phyloP scores from a whole-genome alignment of 306 rosid species.

The Acacia melanoxylon region DNA sequence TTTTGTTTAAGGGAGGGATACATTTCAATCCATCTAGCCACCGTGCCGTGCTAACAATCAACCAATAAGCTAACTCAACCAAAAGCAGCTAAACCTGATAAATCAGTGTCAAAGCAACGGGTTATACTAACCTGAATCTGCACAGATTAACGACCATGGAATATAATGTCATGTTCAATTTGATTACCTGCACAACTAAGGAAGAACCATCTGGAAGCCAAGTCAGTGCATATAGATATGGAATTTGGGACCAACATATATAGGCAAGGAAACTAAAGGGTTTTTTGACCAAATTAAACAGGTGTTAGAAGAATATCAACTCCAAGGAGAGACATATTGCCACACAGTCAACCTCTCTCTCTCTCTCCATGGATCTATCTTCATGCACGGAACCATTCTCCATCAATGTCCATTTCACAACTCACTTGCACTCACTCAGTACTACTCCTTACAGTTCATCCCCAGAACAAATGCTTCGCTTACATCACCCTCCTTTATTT shows the following conservation, averaged over 20 bases:
- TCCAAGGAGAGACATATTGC: not conserved
- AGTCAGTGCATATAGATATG: not conserved
- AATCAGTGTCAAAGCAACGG: no score
- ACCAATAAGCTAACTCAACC: not conserved
- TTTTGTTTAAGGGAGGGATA: not conserved
- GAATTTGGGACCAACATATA: conserved; percentile 30
- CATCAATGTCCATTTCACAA: not conserved
- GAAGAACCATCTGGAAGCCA: not conserved
- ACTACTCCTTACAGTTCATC: conserved; percentile 7
- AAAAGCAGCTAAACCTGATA: not conserved
- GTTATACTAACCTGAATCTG: not conserved
- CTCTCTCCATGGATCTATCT: not conserved
- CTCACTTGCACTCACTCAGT: not conserved
- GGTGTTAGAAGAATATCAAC: conserved; percentile 32
- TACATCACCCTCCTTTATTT: not conserved
- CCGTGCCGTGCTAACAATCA: not conserved
- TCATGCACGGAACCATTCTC: not conserved
- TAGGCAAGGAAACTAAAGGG: conserved; percentile 16
- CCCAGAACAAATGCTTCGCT: conserved; percentile 4
- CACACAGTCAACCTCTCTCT: not conserved
- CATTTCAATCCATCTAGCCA: not conserved
- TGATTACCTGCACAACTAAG: not conserved
- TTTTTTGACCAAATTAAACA: not conserved
- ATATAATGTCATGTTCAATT: not conserved
- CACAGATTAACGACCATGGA: not conserved